Conservation (phyloP, 2,329 filamentous ascomycete genomes). For the Lithohypha guttulata region DNA sequence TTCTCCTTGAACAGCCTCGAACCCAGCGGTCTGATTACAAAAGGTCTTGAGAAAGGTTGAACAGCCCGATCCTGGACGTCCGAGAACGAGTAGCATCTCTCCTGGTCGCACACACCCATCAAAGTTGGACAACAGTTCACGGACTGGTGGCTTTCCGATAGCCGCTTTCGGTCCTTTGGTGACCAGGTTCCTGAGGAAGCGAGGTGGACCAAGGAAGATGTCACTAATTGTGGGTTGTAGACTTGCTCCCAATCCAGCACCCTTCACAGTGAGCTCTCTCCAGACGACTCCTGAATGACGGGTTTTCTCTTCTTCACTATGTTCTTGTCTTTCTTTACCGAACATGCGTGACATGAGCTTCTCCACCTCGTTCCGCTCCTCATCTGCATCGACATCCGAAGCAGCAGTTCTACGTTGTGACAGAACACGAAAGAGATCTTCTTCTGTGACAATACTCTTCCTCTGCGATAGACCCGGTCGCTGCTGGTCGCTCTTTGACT, state of each 20-base stretch:
- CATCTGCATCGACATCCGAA: constrained; percentile 15
- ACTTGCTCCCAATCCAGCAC: constrained; percentile 55
- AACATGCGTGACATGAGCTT: constrained; percentile 59
- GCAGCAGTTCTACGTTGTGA: constrained; percentile 17
- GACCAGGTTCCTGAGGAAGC: constrained; percentile 37
- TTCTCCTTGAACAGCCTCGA: constrained; percentile 44
- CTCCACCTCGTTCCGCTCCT: constrained; percentile 20
- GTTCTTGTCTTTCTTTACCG: constrained; percentile 50
- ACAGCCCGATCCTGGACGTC: constrained; percentile 58
- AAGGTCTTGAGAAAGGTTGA: constrained; percentile 61
- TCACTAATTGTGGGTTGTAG: constrained; percentile 48
- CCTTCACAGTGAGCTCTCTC: constrained; percentile 59
- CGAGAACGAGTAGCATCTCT: constrained; percentile 60
- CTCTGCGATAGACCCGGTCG: constrained; percentile 11
- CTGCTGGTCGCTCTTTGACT: constrained; percentile 9
- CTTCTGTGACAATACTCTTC: constrained; percentile 15
- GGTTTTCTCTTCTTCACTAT: constrained; percentile 60
- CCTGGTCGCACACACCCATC: constrained; percentile 62
- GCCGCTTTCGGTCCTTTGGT: constrained; percentile 25
- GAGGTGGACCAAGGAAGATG: constrained; percentile 41
- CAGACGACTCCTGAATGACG: constrained; percentile 60
- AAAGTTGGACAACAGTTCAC: constrained; percentile 54
- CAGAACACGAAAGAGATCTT: constrained; percentile 17
- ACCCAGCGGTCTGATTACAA: constrained; percentile 53
- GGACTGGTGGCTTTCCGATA: constrained; percentile 40